phyloP scores from a whole-genome alignment of 768 basidiomycete genomes.

The Calocera cornea region DNA sequence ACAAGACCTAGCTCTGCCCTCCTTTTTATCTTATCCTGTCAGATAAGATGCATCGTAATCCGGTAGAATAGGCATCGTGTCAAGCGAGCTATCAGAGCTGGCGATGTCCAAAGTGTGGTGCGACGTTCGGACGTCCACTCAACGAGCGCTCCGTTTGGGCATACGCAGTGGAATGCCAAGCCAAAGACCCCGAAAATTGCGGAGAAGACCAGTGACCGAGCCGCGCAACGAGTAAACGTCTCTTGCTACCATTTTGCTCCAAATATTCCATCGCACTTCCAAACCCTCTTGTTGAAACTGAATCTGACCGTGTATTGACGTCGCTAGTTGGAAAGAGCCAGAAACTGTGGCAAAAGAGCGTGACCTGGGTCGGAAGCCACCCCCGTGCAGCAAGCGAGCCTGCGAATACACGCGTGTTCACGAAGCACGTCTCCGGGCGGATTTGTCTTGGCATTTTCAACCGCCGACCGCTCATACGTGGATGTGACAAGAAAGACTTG shows the following conservation, averaged over 20 bases:
- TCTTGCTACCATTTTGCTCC: neutral
- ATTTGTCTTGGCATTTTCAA: neutral
- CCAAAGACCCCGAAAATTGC: constrained; percentile 3
- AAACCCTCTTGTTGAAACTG: no score
- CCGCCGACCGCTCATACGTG: neutral
- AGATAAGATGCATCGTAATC: constrained; percentile 1
- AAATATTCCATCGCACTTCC: no score
- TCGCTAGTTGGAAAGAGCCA: neutral
- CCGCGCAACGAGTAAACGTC: neutral
- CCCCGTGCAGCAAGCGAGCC: neutral
- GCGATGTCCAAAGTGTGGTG: neutral
- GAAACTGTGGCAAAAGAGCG: neutral
- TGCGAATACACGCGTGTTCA: neutral
- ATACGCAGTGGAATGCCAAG: neutral
- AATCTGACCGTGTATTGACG: neutral
- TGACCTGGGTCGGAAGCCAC: neutral
- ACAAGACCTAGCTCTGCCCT: neutral
- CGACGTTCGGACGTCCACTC: neutral
- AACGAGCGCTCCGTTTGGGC: neutral
- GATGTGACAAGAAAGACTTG: neutral
- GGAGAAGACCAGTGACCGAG: neutral
- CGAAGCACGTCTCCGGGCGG: neutral
- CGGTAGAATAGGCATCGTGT: neutral
- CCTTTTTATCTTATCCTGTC: constrained; percentile 3
- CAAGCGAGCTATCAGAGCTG: neutral